These are phyloP conservation scores for Fusarium sp. DNA, from an alignment of 2,329 filamentous ascomycete species.

Conservation along the genomic window DNA sequence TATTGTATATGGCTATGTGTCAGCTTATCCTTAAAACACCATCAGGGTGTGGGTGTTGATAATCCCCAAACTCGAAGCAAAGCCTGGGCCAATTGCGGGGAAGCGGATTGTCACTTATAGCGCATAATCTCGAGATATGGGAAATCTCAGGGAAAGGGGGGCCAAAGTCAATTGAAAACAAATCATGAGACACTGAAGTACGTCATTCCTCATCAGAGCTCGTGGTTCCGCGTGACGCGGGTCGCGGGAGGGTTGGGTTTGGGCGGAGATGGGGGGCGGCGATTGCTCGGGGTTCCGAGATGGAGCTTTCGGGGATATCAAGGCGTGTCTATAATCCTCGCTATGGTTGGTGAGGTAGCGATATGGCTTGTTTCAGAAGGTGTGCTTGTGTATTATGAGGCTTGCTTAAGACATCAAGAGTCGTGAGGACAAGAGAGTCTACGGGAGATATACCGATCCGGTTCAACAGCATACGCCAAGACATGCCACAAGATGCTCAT, in stretches of 20 bases:
- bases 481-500: slow-evolving; percentile 22
- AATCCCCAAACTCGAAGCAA: not conserved
- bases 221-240: slow-evolving; percentile 15
- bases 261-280: slow-evolving; percentile 4
- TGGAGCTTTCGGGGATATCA: slow-evolving; percentile 31
- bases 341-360: slow-evolving; percentile 17
- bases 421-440: not conserved
- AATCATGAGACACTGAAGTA: slow-evolving; percentile 26
- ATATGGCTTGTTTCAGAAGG: slow-evolving; percentile 30
- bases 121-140: not conserved
- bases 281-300: slow-evolving; percentile 39
- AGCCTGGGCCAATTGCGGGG: slow-evolving; percentile 26
- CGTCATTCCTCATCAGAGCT: slow-evolving; percentile 32
- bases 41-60: slow-evolving; percentile 27
- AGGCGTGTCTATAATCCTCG: slow-evolving; percentile 18
- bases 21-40: slow-evolving; percentile 29
- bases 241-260: not conserved
- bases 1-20: slow-evolving; percentile 4
- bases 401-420: slow-evolving; percentile 9
- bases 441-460: slow-evolving; percentile 8
- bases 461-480: slow-evolving; percentile 24
- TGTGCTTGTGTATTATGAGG: slow-evolving; percentile 8
- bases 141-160: slow-evolving; percentile 10
- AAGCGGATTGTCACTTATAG: slow-evolving; percentile 18
- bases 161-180: slow-evolving; percentile 27